Evolutionary conservation across 768 basidiomycete genomes (phyloP).

Genomic region (Lyophyllum shimeji): DNA sequence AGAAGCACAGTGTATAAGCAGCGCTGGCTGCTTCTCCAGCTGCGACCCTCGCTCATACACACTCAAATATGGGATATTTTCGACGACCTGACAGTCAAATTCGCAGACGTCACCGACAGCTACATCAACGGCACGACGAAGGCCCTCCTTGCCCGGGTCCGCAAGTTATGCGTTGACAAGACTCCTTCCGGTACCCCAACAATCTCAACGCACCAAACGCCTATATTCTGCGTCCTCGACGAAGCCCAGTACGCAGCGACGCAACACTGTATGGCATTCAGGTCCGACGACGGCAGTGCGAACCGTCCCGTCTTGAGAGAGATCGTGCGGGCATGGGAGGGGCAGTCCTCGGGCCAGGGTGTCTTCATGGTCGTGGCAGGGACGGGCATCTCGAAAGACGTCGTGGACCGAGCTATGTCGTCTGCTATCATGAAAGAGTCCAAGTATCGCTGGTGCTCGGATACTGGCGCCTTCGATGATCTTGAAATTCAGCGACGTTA

Average conservation of each 20-base stretch:
- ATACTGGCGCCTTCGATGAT: slow-evolving; percentile 42
- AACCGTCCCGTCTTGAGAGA: slow-evolving; percentile 41
- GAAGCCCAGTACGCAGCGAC: slow-evolving; percentile 46
- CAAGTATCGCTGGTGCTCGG: slow-evolving; percentile 43
- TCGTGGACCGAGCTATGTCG: slow-evolving; percentile 44
- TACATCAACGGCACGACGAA: slow-evolving; percentile 36
- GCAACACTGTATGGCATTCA: slow-evolving; percentile 35
- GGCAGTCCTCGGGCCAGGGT: slow-evolving; percentile 35
- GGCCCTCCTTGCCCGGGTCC: slow-evolving; percentile 28
- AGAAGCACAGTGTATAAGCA: slow-evolving; percentile 24
- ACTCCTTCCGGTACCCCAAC: not conserved
- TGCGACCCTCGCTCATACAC: slow-evolving; percentile 36
- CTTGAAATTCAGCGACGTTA: slow-evolving; percentile 32
- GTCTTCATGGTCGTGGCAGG: slow-evolving; percentile 46
- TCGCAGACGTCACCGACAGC: slow-evolving; percentile 31
- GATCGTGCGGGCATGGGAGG: slow-evolving; percentile 41
- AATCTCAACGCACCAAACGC: slow-evolving; percentile 23
- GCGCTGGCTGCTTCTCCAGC: slow-evolving; percentile 43
- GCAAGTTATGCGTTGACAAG: slow-evolving; percentile 23
- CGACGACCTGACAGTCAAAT: slow-evolving; percentile 33
- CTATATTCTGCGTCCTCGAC: slow-evolving; percentile 45
- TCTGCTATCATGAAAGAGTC: slow-evolving; percentile 48
- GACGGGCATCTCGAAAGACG: slow-evolving; percentile 44
- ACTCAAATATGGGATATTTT: slow-evolving; percentile 41
- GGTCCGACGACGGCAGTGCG: slow-evolving; percentile 31